Evolutionary conservation across 495 filamentous ascomycete genomes (phyloP).

Genomic region (Wilcoxina mikolae): DNA sequence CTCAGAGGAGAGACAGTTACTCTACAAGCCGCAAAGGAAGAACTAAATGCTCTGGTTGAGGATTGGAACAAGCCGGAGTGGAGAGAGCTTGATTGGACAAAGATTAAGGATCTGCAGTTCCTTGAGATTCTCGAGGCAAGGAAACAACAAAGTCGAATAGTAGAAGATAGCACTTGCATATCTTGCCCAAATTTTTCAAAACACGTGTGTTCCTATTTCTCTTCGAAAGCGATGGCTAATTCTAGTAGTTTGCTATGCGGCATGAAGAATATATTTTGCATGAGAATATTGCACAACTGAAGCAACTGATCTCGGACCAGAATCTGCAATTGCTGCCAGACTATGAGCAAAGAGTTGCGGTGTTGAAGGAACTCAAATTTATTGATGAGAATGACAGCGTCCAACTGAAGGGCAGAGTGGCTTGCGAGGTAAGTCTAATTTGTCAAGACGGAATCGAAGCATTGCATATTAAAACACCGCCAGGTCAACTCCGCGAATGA

Average conservation of each 20-base stretch:
- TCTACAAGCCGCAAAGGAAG: conserved; percentile 38
- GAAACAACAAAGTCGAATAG: conserved; percentile 42
- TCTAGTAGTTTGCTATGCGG: conserved; percentile 62
- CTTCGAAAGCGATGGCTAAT: conserved; percentile 9
- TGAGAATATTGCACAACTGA: conserved; percentile 72
- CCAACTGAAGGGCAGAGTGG: conserved; percentile 92
- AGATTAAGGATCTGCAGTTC: conserved; percentile 61
- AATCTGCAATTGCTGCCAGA: conserved; percentile 95
- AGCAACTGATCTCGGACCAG: conserved; percentile 81
- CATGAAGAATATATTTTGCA: conserved; percentile 90
- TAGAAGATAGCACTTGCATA: conserved; percentile 43
- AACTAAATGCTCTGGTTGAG: conserved; percentile 45
- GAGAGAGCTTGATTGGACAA: conserved; percentile 72
- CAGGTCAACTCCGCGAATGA: conserved; percentile 91
- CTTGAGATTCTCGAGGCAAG: conserved; percentile 59
- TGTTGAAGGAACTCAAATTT: conserved; percentile 79
- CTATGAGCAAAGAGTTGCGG: conserved; percentile 86
- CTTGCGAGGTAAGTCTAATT: conserved; percentile 53
- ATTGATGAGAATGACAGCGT: conserved; percentile 72
- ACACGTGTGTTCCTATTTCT: conserved; percentile 46
- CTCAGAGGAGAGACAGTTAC: conserved; percentile 36
- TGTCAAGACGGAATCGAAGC: conserved; percentile 1
- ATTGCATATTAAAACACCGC: neutral
- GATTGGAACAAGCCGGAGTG: conserved; percentile 61
- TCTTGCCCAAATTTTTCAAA: conserved; percentile 63